These are phyloP conservation scores for Dendrostoma leiphaemia DNA, from an alignment of 2,329 filamentous ascomycete genomes.

Conservation along the genomic window DNA sequence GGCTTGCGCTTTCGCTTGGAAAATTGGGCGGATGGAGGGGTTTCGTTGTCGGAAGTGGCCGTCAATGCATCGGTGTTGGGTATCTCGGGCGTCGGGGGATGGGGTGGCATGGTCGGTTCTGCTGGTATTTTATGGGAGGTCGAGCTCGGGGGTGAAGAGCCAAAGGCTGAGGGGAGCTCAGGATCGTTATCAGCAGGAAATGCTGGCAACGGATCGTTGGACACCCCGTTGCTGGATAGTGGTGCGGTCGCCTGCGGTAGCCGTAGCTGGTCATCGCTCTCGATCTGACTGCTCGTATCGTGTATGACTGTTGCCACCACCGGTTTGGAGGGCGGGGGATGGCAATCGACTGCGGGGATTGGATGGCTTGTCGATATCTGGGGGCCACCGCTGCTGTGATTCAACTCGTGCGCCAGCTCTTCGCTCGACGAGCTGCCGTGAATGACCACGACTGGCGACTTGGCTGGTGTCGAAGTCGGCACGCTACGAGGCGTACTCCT, in stretches of 20 bases:
- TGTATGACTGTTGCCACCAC: neutral
- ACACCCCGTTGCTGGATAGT: neutral
- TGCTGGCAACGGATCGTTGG: neutral
- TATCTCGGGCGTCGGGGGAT: neutral
- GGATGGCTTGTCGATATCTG: neutral
- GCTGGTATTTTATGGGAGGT: too few species aligned
- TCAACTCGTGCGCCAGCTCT: neutral
- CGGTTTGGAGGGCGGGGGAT: neutral
- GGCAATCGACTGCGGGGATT: neutral
- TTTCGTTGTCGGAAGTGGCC: neutral
- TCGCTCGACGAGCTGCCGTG: neutral
- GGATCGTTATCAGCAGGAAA: neutral
- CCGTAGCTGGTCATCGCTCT: neutral
- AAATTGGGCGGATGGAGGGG: slow-evolving; percentile 7
- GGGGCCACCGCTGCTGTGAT: neutral
- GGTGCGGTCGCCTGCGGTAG: neutral
- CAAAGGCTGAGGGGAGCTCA: too few species aligned
- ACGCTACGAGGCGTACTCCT: too few species aligned
- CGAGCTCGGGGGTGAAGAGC: too few species aligned
- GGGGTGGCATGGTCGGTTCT: too few species aligned
- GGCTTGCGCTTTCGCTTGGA: slow-evolving; percentile 7
- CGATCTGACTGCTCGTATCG: neutral
- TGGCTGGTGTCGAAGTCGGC: neutral
- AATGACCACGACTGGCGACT: neutral
- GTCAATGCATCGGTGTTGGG: neutral